Conservation (phyloP, 352 stramenopile genomes). For the Stramenopiles sp. region DNA sequence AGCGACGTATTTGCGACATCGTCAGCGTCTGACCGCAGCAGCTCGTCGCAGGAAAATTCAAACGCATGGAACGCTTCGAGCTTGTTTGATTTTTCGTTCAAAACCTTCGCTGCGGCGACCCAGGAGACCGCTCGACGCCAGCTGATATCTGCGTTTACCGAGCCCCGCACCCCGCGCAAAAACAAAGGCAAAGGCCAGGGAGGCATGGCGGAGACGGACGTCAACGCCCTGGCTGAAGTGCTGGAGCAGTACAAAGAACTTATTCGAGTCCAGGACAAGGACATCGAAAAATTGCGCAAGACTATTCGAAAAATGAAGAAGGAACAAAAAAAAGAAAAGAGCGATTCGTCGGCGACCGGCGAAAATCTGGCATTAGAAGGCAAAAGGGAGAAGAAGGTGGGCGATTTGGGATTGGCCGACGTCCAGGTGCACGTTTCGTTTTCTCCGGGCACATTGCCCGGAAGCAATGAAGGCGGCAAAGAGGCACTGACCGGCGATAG, state of each 20-base stretch:
- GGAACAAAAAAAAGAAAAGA: not conserved
- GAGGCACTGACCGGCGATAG: not conserved
- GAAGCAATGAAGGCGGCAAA: not conserved
- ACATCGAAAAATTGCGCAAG: not conserved
- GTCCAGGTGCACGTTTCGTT: not conserved
- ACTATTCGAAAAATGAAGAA: not conserved
- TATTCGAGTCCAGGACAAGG: not conserved
- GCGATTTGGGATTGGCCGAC: not conserved
- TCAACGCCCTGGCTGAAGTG: not conserved
- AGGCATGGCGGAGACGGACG: not conserved
- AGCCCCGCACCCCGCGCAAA: not conserved
- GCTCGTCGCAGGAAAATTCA: no score
- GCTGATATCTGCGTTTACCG: not conserved
- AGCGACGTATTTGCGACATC: not conserved
- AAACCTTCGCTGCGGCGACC: not conserved
- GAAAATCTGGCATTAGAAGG: no score
- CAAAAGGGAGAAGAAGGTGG: not conserved
- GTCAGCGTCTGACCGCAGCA: no score
- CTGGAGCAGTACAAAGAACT: not conserved
- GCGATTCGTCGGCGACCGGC: no score
- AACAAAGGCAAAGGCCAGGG: not conserved
- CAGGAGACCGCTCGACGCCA: not conserved
- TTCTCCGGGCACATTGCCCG: not conserved
- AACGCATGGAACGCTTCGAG: not conserved
- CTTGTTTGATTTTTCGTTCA: not conserved